Evolutionary conservation across 2,329 filamentous ascomycete species (phyloP), one percentile per base, ranked within the genome.

Genomic region (Juglanconis oblonga): DNA sequence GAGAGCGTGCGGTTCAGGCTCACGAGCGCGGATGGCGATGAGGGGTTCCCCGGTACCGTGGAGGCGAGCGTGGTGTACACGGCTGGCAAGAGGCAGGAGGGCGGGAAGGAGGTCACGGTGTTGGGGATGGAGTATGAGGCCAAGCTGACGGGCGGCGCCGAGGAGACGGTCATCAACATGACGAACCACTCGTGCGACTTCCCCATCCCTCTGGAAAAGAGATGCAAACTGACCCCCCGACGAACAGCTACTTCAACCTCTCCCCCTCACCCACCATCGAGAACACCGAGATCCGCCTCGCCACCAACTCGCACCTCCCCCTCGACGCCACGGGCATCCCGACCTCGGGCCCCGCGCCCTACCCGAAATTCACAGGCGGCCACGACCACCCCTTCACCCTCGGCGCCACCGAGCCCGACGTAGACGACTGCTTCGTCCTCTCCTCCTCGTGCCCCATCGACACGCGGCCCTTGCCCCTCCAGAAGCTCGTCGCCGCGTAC

Each of bases 361-460:
- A 87, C 71, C 79, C 84, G n/a, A 83, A 83, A 45, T 78, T 94
- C 53, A 80, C 84, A 53, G 82, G 87, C 36, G 55, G 55, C 29
- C 47, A 33, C 38, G 82, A 86, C 65, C 80, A 84, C 68, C 77
- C 86, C 4, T 96, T 98, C 74, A 84, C 81, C 1, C 82, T 98
- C 8, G 87, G 87, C n/a, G 74, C 84, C 2, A 77, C 82, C 14
- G 85, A 87, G 64, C 92, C 92, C 9, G 83, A 88, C 67, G 87
- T 97, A 66, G 95, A 99, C 73, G 87, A 97, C 78, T 97, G 93
- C 80, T 97, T 98, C 77, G 78, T 96, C 64, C 79, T 92, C 81
- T 89, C 0, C 71, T 77, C 55, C 72, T 78, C 0, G 77, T 90
- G 6, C 47, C 83, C 86, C 5, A 76, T 90, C 52, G 89, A 92